Conservation (phyloP, 2,329 filamentous ascomycete species). For the Xenosphaeropsis pyriputrescens region DNA sequence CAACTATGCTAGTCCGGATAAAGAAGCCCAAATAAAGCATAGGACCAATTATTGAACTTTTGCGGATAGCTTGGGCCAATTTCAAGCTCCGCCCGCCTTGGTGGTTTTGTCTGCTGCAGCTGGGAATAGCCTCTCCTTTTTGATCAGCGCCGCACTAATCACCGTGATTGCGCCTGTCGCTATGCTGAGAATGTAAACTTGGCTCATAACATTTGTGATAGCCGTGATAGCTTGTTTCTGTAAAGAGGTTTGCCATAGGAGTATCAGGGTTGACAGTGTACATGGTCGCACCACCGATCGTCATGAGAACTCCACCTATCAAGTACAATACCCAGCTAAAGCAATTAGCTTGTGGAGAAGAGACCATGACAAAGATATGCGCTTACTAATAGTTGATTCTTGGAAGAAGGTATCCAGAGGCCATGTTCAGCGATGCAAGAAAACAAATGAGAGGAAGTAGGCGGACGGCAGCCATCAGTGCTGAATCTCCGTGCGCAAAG, state of each 20-base stretch:
- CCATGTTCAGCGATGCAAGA: constrained; percentile 10
- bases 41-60: too few species aligned
- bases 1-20: too few species aligned
- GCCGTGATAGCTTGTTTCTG: constrained; percentile 13
- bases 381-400: too few species aligned
- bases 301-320: constrained; percentile 18
- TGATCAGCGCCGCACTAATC: not conserved
- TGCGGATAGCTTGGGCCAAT: too few species aligned
- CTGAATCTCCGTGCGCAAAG: constrained; percentile 29
- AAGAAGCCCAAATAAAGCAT: too few species aligned
- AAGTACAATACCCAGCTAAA: constrained; percentile 19
- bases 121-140: constrained; percentile 1
- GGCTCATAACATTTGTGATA: constrained; percentile 18
- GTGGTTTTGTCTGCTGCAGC: constrained; percentile 1
- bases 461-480: constrained; percentile 23
- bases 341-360: not conserved
- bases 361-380: too few species aligned
- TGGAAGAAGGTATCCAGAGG: constrained; percentile 6
- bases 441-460: constrained; percentile 16
- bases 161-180: constrained; percentile 16
- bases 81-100: too few species aligned
- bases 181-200: constrained; percentile 19
- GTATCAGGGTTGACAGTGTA: constrained; percentile 16
- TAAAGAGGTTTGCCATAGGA: constrained; percentile 6
- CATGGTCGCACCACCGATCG: constrained; percentile 18